These are phyloP conservation scores for Lactarius trivialis DNA, from an alignment of 768 basidiomycete species.

Conservation along the genomic window DNA sequence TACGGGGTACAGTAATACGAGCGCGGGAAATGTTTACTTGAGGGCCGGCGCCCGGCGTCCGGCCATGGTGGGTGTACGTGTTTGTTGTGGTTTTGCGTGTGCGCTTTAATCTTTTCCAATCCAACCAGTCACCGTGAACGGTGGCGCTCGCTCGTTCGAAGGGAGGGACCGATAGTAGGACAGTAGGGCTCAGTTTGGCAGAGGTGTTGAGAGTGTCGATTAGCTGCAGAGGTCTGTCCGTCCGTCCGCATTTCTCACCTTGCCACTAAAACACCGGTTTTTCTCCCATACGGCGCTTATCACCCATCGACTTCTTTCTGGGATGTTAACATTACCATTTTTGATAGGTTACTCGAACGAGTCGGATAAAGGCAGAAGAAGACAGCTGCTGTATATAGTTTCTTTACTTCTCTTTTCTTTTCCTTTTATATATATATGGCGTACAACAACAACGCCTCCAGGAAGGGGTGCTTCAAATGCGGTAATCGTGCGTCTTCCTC, in stretches of 20 bases:
- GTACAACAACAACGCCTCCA: constrained; percentile 63
- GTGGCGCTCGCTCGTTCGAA: constrained; percentile 20
- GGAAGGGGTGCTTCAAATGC: constrained; percentile 91
- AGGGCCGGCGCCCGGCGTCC: constrained; percentile 1
- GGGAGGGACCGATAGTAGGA: constrained; percentile 18
- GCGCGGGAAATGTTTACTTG: constrained; percentile 16
- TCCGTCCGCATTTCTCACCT: neutral
- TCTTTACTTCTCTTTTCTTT: constrained; percentile 22
- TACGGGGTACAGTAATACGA: neutral
- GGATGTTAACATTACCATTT: neutral
- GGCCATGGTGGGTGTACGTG: neutral
- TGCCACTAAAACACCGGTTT: neutral
- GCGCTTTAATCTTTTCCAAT: constrained; percentile 5
- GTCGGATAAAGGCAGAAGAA: constrained; percentile 2
- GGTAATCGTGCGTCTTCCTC: constrained; percentile 65
- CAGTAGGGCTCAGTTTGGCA: constrained; percentile 12
- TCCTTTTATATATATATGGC: constrained; percentile 52
- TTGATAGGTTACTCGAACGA: constrained; percentile 3
- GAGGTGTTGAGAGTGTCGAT: constrained; percentile 19
- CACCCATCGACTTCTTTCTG: neutral
- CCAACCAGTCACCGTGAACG: constrained; percentile 19
- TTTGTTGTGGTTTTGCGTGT: neutral
- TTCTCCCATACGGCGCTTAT: constrained; percentile 4
- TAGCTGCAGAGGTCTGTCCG: neutral
- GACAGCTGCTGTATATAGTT: constrained; percentile 18